phyloP scores from a whole-genome alignment of 495 filamentous ascomycete species.

The Aspergillus heteromorphus region DNA sequence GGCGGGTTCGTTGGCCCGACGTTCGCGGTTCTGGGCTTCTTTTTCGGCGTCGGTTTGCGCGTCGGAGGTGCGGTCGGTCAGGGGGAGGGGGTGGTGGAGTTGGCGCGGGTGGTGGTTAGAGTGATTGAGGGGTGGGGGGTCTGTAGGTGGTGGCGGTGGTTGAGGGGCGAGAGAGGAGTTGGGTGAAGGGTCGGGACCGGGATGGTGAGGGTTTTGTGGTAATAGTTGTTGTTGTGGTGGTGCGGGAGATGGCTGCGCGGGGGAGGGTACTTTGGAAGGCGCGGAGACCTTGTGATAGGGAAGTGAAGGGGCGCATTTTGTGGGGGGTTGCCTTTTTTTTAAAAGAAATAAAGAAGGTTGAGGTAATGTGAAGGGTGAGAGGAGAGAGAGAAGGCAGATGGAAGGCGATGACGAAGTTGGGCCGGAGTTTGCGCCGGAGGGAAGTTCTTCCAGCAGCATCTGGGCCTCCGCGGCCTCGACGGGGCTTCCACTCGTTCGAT shows the following conservation, averaged over 20 bases:
- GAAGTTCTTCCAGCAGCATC: conserved; percentile 19
- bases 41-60: conserved; percentile 26
- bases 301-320: conserved; percentile 10
- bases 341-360: neutral
- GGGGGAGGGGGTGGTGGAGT: conserved; percentile 26
- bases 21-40: conserved; percentile 26
- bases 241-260: no score
- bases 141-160: no score
- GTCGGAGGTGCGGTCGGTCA: conserved; percentile 24
- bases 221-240: conserved; percentile 2
- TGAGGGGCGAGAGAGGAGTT: conserved; percentile 5
- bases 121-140: neutral
- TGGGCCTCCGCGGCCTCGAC: conserved; percentile 13
- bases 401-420: conserved; percentile 7
- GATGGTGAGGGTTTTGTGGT: conserved; percentile 4
- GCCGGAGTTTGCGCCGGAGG: conserved; percentile 22
- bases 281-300: conserved; percentile 14
- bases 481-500: neutral
- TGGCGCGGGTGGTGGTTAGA: conserved; percentile 19
- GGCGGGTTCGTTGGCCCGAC: conserved; percentile 52
- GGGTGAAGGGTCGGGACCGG: conserved; percentile 18
- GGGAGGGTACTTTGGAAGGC: conserved; percentile 10
- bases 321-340: neutral
- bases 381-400: neutral
- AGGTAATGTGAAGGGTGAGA: neutral